Conservation (phyloP, 306 rosid genomes). For the Hylodesmum podocarpum region DNA sequence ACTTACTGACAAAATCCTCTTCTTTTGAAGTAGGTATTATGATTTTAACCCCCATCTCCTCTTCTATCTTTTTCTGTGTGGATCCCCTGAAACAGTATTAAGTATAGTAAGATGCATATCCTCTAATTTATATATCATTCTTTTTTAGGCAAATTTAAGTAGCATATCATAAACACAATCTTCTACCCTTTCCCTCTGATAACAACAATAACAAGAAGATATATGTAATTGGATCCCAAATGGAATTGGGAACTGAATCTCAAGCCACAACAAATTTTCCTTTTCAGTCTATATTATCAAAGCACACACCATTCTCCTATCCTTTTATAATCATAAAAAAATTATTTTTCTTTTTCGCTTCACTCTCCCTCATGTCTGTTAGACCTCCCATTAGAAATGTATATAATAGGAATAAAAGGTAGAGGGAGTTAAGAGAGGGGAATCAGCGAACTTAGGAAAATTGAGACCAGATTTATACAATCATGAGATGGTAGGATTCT, state of each 20-base stretch:
- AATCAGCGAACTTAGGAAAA: neutral
- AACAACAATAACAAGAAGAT: conserved; percentile 5
- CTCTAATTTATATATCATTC: conserved; percentile 23
- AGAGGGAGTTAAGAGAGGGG: neutral
- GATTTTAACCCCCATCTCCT: conserved; percentile 73
- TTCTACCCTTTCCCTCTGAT: conserved; percentile 27
- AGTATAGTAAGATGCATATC: conserved; percentile 12
- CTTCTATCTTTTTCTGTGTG: conserved; percentile 72
- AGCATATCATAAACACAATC: conserved; percentile 30
- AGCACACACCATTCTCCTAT: neutral
- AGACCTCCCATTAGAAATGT: neutral
- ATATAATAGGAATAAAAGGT: neutral
- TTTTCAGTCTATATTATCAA: conserved; percentile 7
- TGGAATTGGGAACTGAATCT: conserved; percentile 6
- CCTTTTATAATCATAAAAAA: neutral
- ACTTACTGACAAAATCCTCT: conserved; percentile 74
- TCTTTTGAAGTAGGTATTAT: conserved; percentile 61
- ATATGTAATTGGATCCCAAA: neutral
- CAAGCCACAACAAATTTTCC: conserved; percentile 26
- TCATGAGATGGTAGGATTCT: neutral
- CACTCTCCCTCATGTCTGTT: neutral
- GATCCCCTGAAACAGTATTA: conserved; percentile 59
- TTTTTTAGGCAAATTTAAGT: too few relatives aligned
- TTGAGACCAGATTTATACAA: neutral
- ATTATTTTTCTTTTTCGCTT: neutral